Evolutionary conservation across 2,329 filamentous ascomycete genomes (phyloP), one percentile per base, ranked within the genome.

Genomic region (Hypoxylon sp.): DNA sequence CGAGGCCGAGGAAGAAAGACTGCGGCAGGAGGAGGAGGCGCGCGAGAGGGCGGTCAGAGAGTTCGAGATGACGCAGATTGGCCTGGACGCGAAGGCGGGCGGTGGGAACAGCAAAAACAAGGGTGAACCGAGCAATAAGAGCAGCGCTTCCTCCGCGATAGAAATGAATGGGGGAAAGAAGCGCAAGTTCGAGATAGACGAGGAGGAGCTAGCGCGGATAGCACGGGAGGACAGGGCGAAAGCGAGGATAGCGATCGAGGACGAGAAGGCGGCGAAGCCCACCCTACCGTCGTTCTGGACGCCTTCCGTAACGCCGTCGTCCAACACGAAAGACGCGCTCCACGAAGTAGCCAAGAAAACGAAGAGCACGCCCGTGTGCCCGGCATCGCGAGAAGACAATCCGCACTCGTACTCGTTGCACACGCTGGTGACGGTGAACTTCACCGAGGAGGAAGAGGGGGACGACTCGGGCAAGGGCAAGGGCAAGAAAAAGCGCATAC

Each of bases 211-310:
- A 58, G 84, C 88, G 70, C 86, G 90, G 48, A 90, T 94, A 74
- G 91, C 90, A 3, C 82, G 83, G 61, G 88, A 91, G 64, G 94
- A 97, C 77, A 87, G 89, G 67, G 84, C 86, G 35, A 92, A 91
- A 77, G 89, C 91, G 22, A 89, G 91, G 74, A 89, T 86, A 68
- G 89, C 89, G 20, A 86, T 96, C 64, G 89, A 93, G 58, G 87
- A 89, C 46, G 93, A 97, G 79, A 92, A 91, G 83, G 86, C 89
- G 2, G 84, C 87, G 7, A 92, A 91, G 79, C 87, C 89, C 0
- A 86, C 87, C 14, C 82, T 97, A 0, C 93, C 94, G 0, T 97
- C 94, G 0, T 98, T 98, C 82, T 98, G 95, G 96, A 91, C 95
- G 0, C 95, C 94, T 0, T 93, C 92, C 0, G 87, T 95, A 64